Base-by-base conservation (phyloP, 257 asterid species). In the Solanum clarkiae region DNA sequence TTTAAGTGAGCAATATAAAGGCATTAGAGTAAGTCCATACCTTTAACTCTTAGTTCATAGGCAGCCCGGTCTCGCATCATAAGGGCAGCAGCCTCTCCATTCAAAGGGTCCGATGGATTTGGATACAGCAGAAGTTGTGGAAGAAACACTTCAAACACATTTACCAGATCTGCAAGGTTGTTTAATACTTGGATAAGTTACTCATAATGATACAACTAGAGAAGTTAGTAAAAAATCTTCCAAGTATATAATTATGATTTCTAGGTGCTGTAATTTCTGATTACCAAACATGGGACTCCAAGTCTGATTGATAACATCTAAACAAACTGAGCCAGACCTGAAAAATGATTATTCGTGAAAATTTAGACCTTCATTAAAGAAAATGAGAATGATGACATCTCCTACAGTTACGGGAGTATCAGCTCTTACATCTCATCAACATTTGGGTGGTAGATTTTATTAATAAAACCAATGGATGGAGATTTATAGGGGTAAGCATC, bases 251-350 rank as follows among this genome's bases (percentile, higher is more conserved):
- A 60, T 60, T 60, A 10, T 60, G 68, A 60, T 60, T n/a, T n/a
- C n/a, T 60, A 13, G 24, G 65, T 79, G 11, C 15, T 26, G 83
- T 53, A 29, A 79, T 53, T 79, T 79, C 66, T 26, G 15, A 57
- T 88, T 95, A 97, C 99, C 99, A 62, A 95, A 95, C 99, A 95
- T 97, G 80, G 99, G 99, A 91, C 99, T 97, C 99, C 99, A 97
- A 1, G 98, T 94, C 92, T 97, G 99, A 90, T 95, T 95, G 87
- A 95, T 97, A 55, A 97, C 99, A 90, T 97, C 99, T 65, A 95
- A 92, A 82, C 99, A 97, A 87, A 97, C 98, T 16, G 99, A 94
- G 77, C 99, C 99, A 1, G 99, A 95, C 98, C 99, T 97, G 94
- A 60, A 91, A 85, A 74, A 84, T 26, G 55, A 86, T 42, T 45